These are phyloP conservation scores for Aspergillus quadricinctus DNA, from an alignment of 2,329 filamentous ascomycete genomes.

Conservation along the genomic window DNA sequence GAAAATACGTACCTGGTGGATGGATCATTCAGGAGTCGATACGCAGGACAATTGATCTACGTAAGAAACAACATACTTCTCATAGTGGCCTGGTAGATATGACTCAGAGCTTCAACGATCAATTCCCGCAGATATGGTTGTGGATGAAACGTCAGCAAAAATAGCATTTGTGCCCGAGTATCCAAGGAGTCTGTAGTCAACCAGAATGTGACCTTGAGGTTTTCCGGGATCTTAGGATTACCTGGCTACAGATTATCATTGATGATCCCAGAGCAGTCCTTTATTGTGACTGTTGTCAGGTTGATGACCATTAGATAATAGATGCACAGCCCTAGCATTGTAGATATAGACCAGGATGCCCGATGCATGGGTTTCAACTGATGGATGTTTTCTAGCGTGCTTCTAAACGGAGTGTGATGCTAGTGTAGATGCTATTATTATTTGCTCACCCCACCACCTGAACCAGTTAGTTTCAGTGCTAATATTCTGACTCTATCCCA, in stretches of 20 bases:
- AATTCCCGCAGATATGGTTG: not conserved
- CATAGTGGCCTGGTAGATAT: not conserved
- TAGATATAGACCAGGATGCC: not conserved
- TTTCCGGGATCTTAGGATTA: not conserved
- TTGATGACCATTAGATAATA: not conserved
- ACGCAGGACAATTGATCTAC: not conserved
- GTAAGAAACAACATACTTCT: not conserved
- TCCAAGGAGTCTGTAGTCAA: not conserved
- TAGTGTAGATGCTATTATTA: not conserved
- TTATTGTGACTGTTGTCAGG: not conserved
- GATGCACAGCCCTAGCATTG: not conserved
- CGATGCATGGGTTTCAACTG: not conserved
- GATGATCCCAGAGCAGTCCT: not conserved
- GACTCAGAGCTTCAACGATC: not conserved
- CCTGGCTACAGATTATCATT: not conserved
- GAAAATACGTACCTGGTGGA: not conserved
- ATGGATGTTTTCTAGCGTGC: slow-evolving; percentile 17
- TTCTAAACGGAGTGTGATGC: slow-evolving; percentile 16
- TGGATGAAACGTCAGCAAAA: not conserved
- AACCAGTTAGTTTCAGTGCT: not conserved
- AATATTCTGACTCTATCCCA: not conserved
- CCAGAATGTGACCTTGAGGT: not conserved
- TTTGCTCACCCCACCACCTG: slow-evolving; percentile 8
- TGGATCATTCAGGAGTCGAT: not conserved
- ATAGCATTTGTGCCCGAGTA: not conserved